Percentiles rank a stretch among this genome's conserved stretches.
Conservation (phyloP, 495 filamentous ascomycete species). For the Hypoxylon perforatum region DNA sequence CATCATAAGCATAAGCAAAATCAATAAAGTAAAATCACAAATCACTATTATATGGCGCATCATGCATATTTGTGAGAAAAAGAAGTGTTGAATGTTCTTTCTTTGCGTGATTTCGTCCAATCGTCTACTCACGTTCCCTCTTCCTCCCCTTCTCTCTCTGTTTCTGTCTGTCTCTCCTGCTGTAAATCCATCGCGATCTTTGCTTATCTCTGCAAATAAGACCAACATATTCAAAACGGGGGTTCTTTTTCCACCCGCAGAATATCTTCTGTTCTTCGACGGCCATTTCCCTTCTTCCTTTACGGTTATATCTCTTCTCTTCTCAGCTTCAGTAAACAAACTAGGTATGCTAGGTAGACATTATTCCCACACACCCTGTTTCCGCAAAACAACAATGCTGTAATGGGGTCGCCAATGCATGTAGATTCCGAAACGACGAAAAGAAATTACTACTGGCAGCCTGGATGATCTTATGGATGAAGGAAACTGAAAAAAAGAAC, state of each 20-base stretch:
- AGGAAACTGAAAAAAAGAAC: not conserved
- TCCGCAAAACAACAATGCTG: constrained; percentile 9
- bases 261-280: not conserved
- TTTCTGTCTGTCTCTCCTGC: too few species aligned
- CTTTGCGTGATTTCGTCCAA: constrained; percentile 3
- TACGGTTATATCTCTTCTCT: constrained; percentile 1
- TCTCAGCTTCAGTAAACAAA: constrained; percentile 10
- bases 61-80: not conserved
- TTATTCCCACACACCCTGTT: constrained; percentile 17
- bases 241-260: constrained; percentile 12
- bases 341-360: constrained; percentile 37
- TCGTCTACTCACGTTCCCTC: constrained; percentile 1
- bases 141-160: not conserved
- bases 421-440: not conserved
- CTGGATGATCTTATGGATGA: constrained; percentile 8
- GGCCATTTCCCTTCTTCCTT: constrained; percentile 6
- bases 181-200: constrained; percentile 36
- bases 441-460: constrained; percentile 4
- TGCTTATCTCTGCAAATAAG: constrained; percentile 39
- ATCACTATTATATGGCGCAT: not conserved
- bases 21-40: constrained; percentile 6
- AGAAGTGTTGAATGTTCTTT: too few species aligned
- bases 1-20: constrained; percentile 8
- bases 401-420: not conserved
- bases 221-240: constrained; percentile 42